Evolutionary conservation across 257 asterid genomes (phyloP).

Genomic region (Cynanchum wilfordii): DNA sequence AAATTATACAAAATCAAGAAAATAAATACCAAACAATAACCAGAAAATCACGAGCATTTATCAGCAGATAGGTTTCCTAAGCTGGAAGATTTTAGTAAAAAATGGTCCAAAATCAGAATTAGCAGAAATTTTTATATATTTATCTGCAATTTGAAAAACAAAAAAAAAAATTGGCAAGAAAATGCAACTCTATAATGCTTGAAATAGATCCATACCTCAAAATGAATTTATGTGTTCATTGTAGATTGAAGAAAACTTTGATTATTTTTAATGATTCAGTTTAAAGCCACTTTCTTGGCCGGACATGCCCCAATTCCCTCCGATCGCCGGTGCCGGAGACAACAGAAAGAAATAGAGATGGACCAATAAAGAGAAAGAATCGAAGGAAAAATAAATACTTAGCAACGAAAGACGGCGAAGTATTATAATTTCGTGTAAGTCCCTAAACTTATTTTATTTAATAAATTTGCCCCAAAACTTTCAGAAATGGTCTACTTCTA

Average conservation of each 20-base stretch:
- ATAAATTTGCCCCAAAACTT: not conserved
- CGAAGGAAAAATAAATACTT: not conserved
- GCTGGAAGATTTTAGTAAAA: not conserved
- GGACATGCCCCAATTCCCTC: not conserved
- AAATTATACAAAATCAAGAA: not conserved
- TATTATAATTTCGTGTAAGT: not conserved
- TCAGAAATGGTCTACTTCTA: not conserved
- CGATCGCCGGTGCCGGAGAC: not conserved
- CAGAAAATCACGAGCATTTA: not conserved
- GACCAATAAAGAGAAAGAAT: not conserved
- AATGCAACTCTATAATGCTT: not conserved
- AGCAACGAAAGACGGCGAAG: not conserved
- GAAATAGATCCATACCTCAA: not conserved
- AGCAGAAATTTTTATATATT: not conserved
- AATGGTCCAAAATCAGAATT: not conserved
- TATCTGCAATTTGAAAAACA: not conserved
- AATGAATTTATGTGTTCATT: not conserved
- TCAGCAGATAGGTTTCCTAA: not conserved
- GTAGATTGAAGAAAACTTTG: not conserved
- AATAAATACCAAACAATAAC: not conserved
- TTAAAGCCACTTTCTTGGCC: not conserved
- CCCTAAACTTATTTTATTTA: not conserved
- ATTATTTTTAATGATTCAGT: not conserved
- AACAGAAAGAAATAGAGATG: not conserved
- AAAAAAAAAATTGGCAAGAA: not conserved